Evolutionary conservation across 2,329 filamentous ascomycete species (phyloP).

Genomic region (Fusarium fujikuroi): DNA sequence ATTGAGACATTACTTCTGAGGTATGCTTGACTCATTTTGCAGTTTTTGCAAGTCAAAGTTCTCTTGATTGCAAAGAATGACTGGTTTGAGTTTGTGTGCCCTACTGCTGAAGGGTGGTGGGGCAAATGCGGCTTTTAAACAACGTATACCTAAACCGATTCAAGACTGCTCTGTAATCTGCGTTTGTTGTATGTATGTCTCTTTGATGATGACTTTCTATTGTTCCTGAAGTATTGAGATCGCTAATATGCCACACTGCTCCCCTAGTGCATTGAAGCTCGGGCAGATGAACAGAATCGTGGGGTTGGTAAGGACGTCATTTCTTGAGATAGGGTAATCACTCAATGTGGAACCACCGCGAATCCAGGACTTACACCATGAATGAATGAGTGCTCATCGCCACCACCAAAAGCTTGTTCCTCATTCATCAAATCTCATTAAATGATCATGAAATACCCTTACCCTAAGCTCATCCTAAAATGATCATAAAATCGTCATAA

Average conservation of each 20-base stretch:
- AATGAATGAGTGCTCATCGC: no score
- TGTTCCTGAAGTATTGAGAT: background rate
- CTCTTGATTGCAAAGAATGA: background rate
- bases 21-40: background rate
- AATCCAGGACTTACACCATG: background rate
- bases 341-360: fast-evolving
- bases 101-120: background rate
- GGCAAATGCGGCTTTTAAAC: background rate
- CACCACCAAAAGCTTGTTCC: background rate
- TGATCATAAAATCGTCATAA: background rate
- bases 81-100: background rate
- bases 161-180: background rate
- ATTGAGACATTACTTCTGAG: fast-evolving
- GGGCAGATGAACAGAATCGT: no score
- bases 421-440: background rate
- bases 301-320: no score
- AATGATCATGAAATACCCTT: background rate
- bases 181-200: no score
- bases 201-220: background rate
- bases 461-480: background rate
- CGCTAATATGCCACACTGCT: fast-evolving
- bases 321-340: background rate
- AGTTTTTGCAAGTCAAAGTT: background rate
- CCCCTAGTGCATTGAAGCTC: fast-evolving
- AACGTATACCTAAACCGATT: background rate